A percentile compares a stretch with the other conserved stretches of the same genome.
These are phyloP conservation scores for Fusarium sp. DNA, from an alignment of 2,329 filamentous ascomycete genomes.

Conservation along the genomic window DNA sequence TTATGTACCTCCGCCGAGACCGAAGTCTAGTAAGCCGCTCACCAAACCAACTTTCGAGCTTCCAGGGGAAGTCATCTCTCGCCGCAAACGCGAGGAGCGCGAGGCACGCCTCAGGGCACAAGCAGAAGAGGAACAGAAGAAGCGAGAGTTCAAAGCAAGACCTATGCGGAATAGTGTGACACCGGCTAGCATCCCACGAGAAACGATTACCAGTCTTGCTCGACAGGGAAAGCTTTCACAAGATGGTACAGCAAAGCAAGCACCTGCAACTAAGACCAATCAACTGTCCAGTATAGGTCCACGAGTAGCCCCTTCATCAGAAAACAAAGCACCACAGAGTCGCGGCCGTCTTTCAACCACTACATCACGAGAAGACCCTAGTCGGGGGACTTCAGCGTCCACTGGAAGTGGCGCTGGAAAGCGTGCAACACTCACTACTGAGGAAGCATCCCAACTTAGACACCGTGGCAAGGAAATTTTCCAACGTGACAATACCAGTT, in stretches of 20 bases:
- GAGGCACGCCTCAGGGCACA: slow-evolving; percentile 68
- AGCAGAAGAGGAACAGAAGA: slow-evolving; percentile 71
- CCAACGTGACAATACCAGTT: slow-evolving; percentile 63
- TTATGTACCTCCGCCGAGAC: slow-evolving; percentile 58
- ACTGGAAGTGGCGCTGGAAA: slow-evolving; percentile 60
- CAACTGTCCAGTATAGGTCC: slow-evolving; percentile 43
- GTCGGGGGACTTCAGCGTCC: slow-evolving; percentile 62
- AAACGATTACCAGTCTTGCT: slow-evolving; percentile 69
- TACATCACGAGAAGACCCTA: slow-evolving; percentile 45
- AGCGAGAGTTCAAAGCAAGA: slow-evolving; percentile 74
- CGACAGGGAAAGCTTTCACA: slow-evolving; percentile 62
- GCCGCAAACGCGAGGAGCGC: slow-evolving; percentile 67
- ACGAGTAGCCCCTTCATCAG: slow-evolving; percentile 17
- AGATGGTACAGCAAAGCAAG: slow-evolving; percentile 39
- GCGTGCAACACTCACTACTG: slow-evolving; percentile 63
- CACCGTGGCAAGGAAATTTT: slow-evolving; percentile 67
- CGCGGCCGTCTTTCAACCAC: slow-evolving; percentile 50
- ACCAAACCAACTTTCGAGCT: slow-evolving; percentile 72
- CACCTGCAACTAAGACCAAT: slow-evolving; percentile 41
- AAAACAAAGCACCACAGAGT: slow-evolving; percentile 32
- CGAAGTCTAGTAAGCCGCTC: slow-evolving; percentile 65
- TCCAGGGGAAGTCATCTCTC: slow-evolving; percentile 71
- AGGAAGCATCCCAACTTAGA: slow-evolving; percentile 65
- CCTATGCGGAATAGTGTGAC: slow-evolving; percentile 64
- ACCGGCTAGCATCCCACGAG: slow-evolving; percentile 63